phyloP scores from a whole-genome alignment of 192 early-diverging fungal genomes.

The Coemansia furcata region DNA sequence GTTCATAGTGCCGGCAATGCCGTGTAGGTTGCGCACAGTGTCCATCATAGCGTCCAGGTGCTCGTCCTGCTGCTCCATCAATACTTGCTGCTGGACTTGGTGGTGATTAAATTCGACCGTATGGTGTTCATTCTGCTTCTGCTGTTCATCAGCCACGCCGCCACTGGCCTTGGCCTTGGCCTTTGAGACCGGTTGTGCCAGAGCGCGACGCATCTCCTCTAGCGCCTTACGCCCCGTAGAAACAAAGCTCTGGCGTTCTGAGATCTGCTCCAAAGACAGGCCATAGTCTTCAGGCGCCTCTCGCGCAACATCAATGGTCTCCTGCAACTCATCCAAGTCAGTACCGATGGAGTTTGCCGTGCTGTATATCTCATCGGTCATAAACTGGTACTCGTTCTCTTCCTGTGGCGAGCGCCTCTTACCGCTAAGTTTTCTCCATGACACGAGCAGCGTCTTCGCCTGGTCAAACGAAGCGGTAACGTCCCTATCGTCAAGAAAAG shows the following conservation, averaged over 20 bases:
- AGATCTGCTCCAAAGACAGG: slow-evolving; percentile 25
- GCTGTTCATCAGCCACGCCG: neutral
- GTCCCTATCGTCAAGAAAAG: slow-evolving; percentile 20
- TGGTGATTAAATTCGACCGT: slow-evolving; percentile 26
- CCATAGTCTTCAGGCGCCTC: slow-evolving; percentile 42
- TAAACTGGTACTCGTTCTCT: slow-evolving; percentile 52
- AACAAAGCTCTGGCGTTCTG: slow-evolving; percentile 42
- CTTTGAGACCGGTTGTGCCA: slow-evolving; percentile 13
- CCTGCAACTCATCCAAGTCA: slow-evolving; percentile 45
- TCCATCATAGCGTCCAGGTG: slow-evolving; percentile 50
- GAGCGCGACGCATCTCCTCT: slow-evolving; percentile 31
- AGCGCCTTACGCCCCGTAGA: slow-evolving; percentile 24
- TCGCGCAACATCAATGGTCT: slow-evolving; percentile 40
- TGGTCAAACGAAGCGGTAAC: slow-evolving; percentile 47
- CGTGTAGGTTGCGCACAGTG: slow-evolving; percentile 52
- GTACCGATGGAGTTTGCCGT: slow-evolving; percentile 32
- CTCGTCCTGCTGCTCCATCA: slow-evolving; percentile 53
- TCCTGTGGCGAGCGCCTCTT: slow-evolving; percentile 49
- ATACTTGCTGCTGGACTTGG: slow-evolving; percentile 46
- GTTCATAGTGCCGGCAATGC: slow-evolving; percentile 52
- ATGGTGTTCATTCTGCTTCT: slow-evolving; percentile 6
- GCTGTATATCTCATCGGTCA: slow-evolving; percentile 52
- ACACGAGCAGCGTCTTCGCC: slow-evolving; percentile 40
- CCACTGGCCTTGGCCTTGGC: neutral
- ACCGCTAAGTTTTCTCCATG: slow-evolving; percentile 35